Evolutionary conservation across 495 filamentous ascomycete species (phyloP).

Genomic region (Jackrogersella minutella): DNA sequence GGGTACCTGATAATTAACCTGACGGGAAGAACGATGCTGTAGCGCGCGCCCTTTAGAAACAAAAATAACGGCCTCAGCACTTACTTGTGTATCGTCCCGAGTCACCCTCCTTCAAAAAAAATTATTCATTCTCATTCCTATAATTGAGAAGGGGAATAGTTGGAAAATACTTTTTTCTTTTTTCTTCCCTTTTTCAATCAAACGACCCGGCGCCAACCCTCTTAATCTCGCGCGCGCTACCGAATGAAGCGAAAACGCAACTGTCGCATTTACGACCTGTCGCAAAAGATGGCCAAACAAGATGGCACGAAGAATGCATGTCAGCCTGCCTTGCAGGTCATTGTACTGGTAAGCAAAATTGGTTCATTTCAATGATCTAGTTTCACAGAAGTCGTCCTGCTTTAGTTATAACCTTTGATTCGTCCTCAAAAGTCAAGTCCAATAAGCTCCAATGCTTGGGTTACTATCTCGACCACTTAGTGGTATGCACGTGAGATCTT

Average conservation of each 20-base stretch:
- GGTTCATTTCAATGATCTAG: slow-evolving; percentile 25
- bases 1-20: slow-evolving; percentile 5
- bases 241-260: slow-evolving; percentile 24
- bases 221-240: not conserved
- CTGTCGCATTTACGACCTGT: slow-evolving; percentile 23
- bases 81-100: not conserved
- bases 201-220: not conserved
- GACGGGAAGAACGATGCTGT: slow-evolving; percentile 14
- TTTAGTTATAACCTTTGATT: slow-evolving; percentile 31
- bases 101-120: not conserved
- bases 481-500: slow-evolving; percentile 21
- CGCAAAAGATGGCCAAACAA: slow-evolving; percentile 31
- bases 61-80: slow-evolving; percentile 8
- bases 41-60: not conserved
- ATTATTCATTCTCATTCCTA: not conserved
- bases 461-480: slow-evolving; percentile 14
- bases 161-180: not conserved
- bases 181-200: not conserved
- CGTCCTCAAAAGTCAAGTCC: slow-evolving; percentile 13
- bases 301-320: slow-evolving; percentile 29
- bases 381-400: slow-evolving; percentile 24
- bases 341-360: slow-evolving; percentile 74
- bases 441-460: slow-evolving; percentile 13
- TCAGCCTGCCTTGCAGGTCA: slow-evolving; percentile 73
- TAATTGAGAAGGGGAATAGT: not conserved